Base-by-base conservation (phyloP, 345 rosid species). In the Populus davidiana region DNA sequence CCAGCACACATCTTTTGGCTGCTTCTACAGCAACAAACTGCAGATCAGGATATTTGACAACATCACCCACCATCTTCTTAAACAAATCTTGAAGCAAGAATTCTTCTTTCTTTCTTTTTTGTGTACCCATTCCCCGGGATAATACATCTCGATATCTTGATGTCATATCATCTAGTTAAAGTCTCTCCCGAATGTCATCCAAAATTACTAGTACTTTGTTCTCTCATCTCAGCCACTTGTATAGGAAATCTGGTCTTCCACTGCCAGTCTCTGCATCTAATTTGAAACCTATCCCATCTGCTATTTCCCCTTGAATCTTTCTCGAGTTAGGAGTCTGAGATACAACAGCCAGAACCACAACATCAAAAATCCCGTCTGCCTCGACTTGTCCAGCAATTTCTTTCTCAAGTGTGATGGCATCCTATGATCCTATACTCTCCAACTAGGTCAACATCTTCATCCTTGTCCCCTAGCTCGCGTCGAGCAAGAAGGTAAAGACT, bases 281-380 rank as follows among this genome's bases (percentile, higher is more conserved):
- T 20, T 70, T 50, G 47, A 77, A n/a, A 62, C 38, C 72, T 14
- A 72, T 12, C 71, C 62, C 23, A 14, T 72, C 76, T 65, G 76
- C 76, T 27, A 72, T 78, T 27, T 78, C 71, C 41, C 49, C 41
- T 31, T 78, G 81, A 66, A 78, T 78, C 3, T 4, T 72, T 21
- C 39, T 71, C 12, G 52, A 0, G 21, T 78, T 38, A 8, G 71
- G 70, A 47, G 29, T 14, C 4, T 18, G 67, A 2, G 63, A 29
- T 8, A 78, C 76, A 5, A 12, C 23, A 8, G 67, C 71, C 8
- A 35, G 11, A 16, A 56, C 31, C 35, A 78, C 81, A 8, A 18
- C 67, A 66, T 66, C 49, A 21, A 65, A 78, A 8, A 49, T 5
- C n/a, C 11, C 47, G 8, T 71, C 71, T 47, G 17, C 61, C 31